phyloP scores from a whole-genome alignment of 1,284 basidiomycete species.

The Somion occarium region DNA sequence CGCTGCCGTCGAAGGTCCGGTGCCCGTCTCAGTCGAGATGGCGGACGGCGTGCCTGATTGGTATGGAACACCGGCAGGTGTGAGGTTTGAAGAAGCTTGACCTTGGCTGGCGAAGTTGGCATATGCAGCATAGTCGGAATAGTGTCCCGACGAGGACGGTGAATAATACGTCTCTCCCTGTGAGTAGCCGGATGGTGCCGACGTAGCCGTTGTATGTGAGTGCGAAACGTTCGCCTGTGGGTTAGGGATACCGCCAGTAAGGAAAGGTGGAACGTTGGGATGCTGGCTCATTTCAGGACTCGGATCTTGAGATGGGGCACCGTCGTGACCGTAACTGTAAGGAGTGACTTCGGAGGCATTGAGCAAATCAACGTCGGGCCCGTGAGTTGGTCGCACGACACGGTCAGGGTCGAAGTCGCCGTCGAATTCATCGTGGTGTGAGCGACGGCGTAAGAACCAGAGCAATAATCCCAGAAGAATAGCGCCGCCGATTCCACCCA shows the following conservation, averaged over 20 bases:
- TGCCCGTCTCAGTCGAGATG: conserved; percentile 12
- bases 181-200: conserved; percentile 20
- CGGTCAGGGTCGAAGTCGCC: conserved; percentile 49
- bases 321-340: conserved; percentile 24
- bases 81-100: not conserved
- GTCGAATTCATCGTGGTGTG: conserved; percentile 37
- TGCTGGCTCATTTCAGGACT: conserved; percentile 24
- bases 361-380: conserved; percentile 28
- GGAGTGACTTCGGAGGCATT: conserved; percentile 35
- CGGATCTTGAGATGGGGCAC: no score
- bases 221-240: no score
- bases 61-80: conserved; percentile 14
- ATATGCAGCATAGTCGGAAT: conserved; percentile 19
- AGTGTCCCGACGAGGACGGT: not conserved
- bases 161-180: conserved; percentile 9
- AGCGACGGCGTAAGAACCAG: conserved; percentile 23
- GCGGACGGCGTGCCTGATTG: conserved; percentile 25
- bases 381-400: conserved; percentile 28
- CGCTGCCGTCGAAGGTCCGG: conserved; percentile 4
- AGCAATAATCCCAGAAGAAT: conserved; percentile 24
- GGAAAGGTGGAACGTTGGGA: conserved; percentile 20
- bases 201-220: not conserved
- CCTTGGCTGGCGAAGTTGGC: conserved; percentile 14
- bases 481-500: conserved; percentile 31
- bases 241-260: conserved; percentile 17